A percentile compares a stretch with the other conserved stretches of the same genome.
Evolutionary conservation across 2,329 filamentous ascomycete species (phyloP).

Genomic region (Eutypa lata): DNA sequence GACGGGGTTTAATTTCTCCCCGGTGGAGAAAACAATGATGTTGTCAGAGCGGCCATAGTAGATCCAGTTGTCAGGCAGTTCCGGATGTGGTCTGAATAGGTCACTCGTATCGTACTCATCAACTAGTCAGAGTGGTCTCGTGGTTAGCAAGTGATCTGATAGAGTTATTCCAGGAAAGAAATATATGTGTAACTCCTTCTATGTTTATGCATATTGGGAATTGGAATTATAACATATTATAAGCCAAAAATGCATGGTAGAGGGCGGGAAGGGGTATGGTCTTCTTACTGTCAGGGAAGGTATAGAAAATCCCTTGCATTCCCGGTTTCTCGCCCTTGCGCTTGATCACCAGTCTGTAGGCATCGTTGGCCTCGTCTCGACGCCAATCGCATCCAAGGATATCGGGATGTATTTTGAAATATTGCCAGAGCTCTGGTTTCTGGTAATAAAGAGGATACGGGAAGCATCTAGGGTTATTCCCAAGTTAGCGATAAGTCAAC

Average conservation of each 20-base stretch:
- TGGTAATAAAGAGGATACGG: neutral
- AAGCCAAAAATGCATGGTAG: too few species aligned
- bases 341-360: conserved; percentile 27
- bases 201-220: too few species aligned
- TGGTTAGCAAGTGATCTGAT: neutral
- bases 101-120: conserved; percentile 43
- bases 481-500: too few species aligned
- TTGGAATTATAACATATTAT: too few species aligned
- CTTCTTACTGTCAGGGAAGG: conserved; percentile 32
- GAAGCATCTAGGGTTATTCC: neutral
- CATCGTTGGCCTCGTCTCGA: conserved; percentile 2
- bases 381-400: neutral
- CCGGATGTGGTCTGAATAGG: conserved; percentile 39
- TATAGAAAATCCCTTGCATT: conserved; percentile 34
- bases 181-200: too few species aligned
- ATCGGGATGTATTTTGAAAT: neutral
- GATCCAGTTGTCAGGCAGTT: conserved; percentile 33
- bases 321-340: conserved; percentile 15
- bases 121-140: conserved; percentile 1
- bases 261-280: neutral
- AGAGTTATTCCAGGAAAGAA: too few species aligned
- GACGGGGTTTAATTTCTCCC: conserved; percentile 49
- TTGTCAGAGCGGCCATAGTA: conserved; percentile 39
- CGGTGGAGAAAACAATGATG: conserved; percentile 48
- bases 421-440: neutral